A percentile compares a stretch with the other conserved stretches of the same genome.
Evolutionary conservation across 768 basidiomycete genomes (phyloP).

Genomic region (Podaxis mareebaensis): DNA sequence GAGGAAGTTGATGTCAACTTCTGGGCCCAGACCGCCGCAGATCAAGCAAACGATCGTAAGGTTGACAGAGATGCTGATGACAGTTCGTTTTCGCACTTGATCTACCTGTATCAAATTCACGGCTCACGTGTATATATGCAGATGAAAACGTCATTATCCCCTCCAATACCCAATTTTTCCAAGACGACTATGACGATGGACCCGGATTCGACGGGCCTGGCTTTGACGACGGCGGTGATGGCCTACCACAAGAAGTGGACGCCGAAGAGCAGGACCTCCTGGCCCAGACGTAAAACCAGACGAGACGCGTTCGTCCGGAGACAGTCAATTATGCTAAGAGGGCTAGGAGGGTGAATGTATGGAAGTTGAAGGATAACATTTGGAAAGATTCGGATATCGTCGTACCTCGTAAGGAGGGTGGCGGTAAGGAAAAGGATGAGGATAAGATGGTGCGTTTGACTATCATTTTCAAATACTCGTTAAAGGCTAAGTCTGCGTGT

Average conservation of each 20-base stretch:
- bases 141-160: constrained; percentile 63
- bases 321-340: constrained; percentile 92
- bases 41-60: constrained; percentile 57
- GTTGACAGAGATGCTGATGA: constrained; percentile 52
- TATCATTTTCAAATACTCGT: background rate
- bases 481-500: constrained; percentile 42
- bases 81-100: constrained; percentile 41
- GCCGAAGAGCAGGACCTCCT: constrained; percentile 86
- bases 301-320: constrained; percentile 81
- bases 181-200: constrained; percentile 85
- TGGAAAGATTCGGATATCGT: constrained; percentile 91
- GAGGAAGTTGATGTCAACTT: constrained; percentile 95
- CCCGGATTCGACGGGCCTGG: constrained; percentile 66
- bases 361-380: constrained; percentile 96
- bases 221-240: constrained; percentile 45
- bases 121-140: constrained; percentile 21
- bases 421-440: constrained; percentile 41
- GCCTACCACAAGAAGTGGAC: constrained; percentile 30
- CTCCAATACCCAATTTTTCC: constrained; percentile 97
- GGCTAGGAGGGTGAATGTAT: constrained; percentile 95
- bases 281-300: constrained; percentile 74
- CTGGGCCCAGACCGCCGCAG: constrained; percentile 94
- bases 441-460: constrained; percentile 52
- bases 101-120: background rate
- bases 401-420: constrained; percentile 40